Evolutionary conservation across 306 rosid genomes (phyloP), one percentile per base, ranked within the genome.

Genomic region (Dryas drummondii): DNA sequence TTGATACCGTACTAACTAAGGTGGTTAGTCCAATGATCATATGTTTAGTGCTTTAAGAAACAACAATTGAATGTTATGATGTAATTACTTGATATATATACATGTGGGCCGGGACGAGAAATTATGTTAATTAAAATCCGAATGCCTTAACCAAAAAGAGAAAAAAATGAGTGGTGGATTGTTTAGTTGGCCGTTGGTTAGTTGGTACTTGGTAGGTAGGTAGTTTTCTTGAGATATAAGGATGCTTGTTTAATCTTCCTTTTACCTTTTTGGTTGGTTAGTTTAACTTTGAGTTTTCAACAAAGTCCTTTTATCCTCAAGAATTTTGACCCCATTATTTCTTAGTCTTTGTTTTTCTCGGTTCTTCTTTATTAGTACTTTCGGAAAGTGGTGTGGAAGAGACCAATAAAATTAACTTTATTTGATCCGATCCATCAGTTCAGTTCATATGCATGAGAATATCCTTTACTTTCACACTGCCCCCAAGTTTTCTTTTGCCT

Each of bases 201-300:
- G 92, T 86, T 81, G 87, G 87, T 58, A 87, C 91, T 86, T 81
- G 87, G 87, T 84, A 78, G 91, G 82, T 87, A 72, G 89, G 90
- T 81, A 71, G 87, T 75, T 91, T 82, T 78, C 97, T 87, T 89
- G 83, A 78, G 78, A 83, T 80, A 56, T 61, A 91, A 83, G 92
- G 87, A 85, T 86, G 74, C 82, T 77, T 47, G 32, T 58, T 62
- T 48, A 63, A 40, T n/a, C 46, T 57, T 45, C 32, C 7, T 40
- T 54, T 49, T 73, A 66, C 72, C 73, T 71, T 70, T 86, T 87
- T 75, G 88, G 89, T 84, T 78, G 79, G 84, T 76, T 81, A 81
- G 74, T 84, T 84, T 63, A 80, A 81, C 47, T 57, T 47, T 26
- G 10, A 17, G 17, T 67, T 58, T 59, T 52, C 45, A 41, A 51